Evolutionary conservation across 2,329 filamentous ascomycete genomes (phyloP).

Genomic region (Cordyceps militaris): DNA sequence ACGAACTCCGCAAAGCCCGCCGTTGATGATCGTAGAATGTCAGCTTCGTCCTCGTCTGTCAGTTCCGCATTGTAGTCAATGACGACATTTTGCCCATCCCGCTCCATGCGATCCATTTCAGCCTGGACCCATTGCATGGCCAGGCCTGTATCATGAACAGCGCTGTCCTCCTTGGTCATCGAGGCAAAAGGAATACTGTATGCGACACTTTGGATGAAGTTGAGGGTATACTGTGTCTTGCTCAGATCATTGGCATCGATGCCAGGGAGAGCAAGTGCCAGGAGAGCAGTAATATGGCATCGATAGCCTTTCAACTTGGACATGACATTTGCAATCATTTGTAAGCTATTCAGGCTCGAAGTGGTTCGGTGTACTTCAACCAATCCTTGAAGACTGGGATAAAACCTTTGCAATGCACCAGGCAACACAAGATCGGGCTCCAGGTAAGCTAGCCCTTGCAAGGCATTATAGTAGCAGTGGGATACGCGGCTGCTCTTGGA

Average conservation of each 20-base stretch:
- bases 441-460: constrained; percentile 83
- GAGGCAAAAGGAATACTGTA: constrained; percentile 93
- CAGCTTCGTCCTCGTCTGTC: constrained; percentile 76
- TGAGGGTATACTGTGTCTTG: constrained; percentile 90
- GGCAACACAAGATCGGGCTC: constrained; percentile 89
- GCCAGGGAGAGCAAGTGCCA: constrained; percentile 88
- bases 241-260: constrained; percentile 97
- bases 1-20: constrained; percentile 91
- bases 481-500: constrained; percentile 90
- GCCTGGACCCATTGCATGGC: constrained; percentile 91
- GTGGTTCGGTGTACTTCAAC: constrained; percentile 96
- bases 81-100: constrained; percentile 74
- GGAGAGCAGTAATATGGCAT: constrained; percentile 86
- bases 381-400: constrained; percentile 90
- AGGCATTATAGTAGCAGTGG: constrained; percentile 81
- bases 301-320: constrained; percentile 90
- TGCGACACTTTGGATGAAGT: constrained; percentile 91
- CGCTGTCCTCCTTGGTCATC: constrained; percentile 51
- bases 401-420: constrained; percentile 89
- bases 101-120: constrained; percentile 90
- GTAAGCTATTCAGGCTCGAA: constrained; percentile 83
- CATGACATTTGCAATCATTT: constrained; percentile 88
- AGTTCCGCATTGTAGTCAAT: constrained; percentile 80
- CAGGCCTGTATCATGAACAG: constrained; percentile 64
- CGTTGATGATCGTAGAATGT: constrained; percentile 87